Evolutionary conservation across 352 stramenopile species (phyloP).

Genomic region (Nannochloropsis limnetica): DNA sequence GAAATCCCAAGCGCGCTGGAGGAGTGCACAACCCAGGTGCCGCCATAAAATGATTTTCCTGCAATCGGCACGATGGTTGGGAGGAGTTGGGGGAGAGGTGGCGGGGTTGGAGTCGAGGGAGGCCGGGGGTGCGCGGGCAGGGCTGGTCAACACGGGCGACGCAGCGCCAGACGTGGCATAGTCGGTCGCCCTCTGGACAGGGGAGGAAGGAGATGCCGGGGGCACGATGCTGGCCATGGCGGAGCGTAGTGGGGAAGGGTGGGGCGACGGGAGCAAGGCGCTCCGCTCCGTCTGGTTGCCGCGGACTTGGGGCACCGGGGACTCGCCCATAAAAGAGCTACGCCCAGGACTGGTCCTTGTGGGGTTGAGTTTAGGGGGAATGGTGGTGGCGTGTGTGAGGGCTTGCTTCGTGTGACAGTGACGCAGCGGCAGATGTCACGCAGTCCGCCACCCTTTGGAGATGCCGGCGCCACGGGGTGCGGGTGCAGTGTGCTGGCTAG

Average conservation of each 20-base stretch:
- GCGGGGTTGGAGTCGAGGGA: background rate
- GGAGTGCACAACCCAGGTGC: constrained; percentile 4
- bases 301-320: background rate
- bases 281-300: background rate
- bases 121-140: background rate
- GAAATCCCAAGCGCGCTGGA: background rate
- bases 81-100: background rate
- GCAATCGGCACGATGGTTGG: background rate
- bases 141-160: background rate
- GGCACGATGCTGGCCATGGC: background rate
- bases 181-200: background rate
- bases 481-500: too few relatives aligned
- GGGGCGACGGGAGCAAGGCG: background rate
- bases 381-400: background rate
- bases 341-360: background rate
- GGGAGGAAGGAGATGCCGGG: background rate
- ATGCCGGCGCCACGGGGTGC: too few relatives aligned
- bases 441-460: background rate
- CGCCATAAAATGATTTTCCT: background rate
- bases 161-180: background rate
- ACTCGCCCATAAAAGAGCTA: background rate
- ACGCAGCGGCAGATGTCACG: background rate
- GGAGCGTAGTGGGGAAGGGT: background rate
- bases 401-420: background rate
- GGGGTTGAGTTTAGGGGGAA: background rate